phyloP scores from a whole-genome alignment of 129 eudicot genomes.

The Scalesia atractyloides region DNA sequence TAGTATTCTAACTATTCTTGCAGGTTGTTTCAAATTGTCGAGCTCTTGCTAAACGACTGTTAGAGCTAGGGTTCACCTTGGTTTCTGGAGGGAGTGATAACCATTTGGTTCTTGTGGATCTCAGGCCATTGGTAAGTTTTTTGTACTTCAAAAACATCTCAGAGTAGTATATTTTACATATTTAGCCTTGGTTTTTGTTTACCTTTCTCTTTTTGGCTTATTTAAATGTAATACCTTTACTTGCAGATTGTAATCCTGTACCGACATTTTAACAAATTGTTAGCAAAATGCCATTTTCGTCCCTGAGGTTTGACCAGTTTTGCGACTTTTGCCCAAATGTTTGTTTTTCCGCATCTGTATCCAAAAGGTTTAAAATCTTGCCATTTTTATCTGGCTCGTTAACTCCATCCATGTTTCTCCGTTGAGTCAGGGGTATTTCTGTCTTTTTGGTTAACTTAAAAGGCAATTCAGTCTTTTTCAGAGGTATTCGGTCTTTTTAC shows the following conservation, averaged over 20 bases:
- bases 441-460: too few species aligned
- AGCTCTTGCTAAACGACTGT: constrained; percentile 71
- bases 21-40: constrained; percentile 92
- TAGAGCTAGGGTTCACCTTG: constrained; percentile 72
- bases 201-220: neutral
- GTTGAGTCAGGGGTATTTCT: too few species aligned
- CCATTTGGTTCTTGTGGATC: constrained; percentile 95
- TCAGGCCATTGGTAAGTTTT: constrained; percentile 68
- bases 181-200: neutral
- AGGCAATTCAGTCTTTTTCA: too few species aligned
- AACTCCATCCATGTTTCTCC: too few species aligned
- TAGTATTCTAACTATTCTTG: constrained; percentile 5
- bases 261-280: neutral
- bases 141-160: neutral
- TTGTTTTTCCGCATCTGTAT: too few species aligned
- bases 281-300: too few species aligned
- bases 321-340: too few species aligned
- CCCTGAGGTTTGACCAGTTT: too few species aligned
- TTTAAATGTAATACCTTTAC: constrained; percentile 1
- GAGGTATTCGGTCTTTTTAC: too few species aligned
- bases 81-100: constrained; percentile 98
- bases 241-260: neutral
- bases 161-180: neutral
- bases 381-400: too few species aligned
- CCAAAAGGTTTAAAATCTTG: too few species aligned